These are phyloP conservation scores for Hamigera avellanea DNA, from an alignment of 495 filamentous ascomycete genomes.

Conservation along the genomic window DNA sequence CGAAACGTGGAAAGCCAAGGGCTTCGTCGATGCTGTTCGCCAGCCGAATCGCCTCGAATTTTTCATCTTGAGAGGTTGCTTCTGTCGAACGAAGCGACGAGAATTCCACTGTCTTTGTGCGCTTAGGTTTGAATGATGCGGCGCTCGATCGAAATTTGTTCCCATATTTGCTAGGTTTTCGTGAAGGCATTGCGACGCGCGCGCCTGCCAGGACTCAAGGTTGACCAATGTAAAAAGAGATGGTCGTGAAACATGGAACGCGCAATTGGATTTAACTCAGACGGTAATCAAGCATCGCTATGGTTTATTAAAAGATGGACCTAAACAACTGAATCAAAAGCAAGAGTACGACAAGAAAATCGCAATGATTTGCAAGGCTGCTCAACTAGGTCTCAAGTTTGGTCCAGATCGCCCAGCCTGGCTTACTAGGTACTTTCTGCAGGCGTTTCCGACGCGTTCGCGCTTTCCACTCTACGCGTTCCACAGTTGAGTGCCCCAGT, in stretches of 20 bases:
- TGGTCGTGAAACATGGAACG: constrained; percentile 17
- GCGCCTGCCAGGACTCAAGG: constrained; percentile 14
- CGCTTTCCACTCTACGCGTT: constrained; percentile 21
- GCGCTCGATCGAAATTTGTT: constrained; percentile 39
- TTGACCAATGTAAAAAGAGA: neutral
- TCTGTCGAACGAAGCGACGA: constrained; percentile 63
- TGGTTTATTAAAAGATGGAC: too few relatives aligned
- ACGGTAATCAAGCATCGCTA: neutral
- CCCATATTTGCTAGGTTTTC: constrained; percentile 43
- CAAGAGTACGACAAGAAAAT: too few relatives aligned
- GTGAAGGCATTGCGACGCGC: constrained; percentile 41
- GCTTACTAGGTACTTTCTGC: constrained; percentile 4
- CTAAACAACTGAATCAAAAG: too few relatives aligned
- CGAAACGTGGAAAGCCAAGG: constrained; percentile 88
- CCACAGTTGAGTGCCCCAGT: constrained; percentile 1
- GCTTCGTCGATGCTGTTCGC: constrained; percentile 87
- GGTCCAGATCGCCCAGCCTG: too few relatives aligned
- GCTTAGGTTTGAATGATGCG: constrained; percentile 40
- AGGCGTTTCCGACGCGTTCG: constrained; percentile 24
- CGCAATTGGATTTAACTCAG: neutral
- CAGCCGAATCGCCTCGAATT: constrained; percentile 69
- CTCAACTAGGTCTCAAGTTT: too few relatives aligned
- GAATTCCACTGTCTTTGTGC: constrained; percentile 67
- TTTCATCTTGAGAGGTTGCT: constrained; percentile 76
- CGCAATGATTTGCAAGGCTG: too few relatives aligned